Conservation (phyloP, 805 yeast genomes). For the Komagataella pastoris region DNA sequence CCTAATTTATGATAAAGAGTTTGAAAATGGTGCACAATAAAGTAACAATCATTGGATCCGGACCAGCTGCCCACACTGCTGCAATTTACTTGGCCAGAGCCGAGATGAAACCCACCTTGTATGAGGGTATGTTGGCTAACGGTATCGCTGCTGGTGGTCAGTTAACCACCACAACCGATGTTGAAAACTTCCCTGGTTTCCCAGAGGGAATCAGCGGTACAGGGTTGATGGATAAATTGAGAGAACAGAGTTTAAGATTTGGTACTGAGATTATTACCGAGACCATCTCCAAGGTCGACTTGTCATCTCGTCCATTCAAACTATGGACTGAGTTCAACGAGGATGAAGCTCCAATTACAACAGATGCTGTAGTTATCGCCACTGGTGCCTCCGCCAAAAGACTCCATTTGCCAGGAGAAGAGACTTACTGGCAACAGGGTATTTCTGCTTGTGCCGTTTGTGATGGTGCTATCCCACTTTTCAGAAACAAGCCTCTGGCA, state of each 20-base stretch:
- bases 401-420: conserved; percentile 91
- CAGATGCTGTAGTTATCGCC: conserved; percentile 87
- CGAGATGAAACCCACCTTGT: conserved; percentile 83
- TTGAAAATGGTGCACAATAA: conserved; percentile 62
- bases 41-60: conserved; percentile 89
- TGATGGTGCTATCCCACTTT: conserved; percentile 99
- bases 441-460: conserved; percentile 99
- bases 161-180: conserved; percentile 95
- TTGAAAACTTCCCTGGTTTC: conserved; percentile 98
- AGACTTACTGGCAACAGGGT: conserved; percentile 97
- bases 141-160: conserved; percentile 99
- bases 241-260: conserved; percentile 71
- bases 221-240: conserved; percentile 88
- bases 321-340: conserved; percentile 95
- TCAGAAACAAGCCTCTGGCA: conserved; percentile 95
- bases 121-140: conserved; percentile 95
- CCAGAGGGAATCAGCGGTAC: conserved; percentile 86
- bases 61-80: conserved; percentile 99
- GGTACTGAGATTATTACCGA: conserved; percentile 94
- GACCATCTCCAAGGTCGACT: conserved; percentile 86
- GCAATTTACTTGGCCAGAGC: conserved; percentile 96
- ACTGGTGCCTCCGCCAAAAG: conserved; percentile 99
- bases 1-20: conserved; percentile 1
- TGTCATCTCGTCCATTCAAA: conserved; percentile 83
- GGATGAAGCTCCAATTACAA: conserved; percentile 79